phyloP scores from a whole-genome alignment of 768 basidiomycete species.

The Termitomyces titanicus region DNA sequence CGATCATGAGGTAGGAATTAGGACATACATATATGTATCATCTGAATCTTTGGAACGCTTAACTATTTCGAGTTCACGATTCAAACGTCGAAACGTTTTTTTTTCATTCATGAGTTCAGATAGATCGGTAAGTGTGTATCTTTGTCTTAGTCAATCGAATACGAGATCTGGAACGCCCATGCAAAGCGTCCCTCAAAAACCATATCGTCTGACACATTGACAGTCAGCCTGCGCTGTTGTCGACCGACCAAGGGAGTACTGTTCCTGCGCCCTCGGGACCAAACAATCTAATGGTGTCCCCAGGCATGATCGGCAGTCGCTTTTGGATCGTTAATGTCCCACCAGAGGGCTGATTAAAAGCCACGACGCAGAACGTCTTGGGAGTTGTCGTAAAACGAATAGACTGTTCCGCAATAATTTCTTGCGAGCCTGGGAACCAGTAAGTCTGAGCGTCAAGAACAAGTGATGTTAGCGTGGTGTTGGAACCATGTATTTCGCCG shows the following conservation, averaged over 20 bases:
- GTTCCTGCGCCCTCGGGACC: too few relatives aligned
- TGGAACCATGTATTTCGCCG: not conserved
- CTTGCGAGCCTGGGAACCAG: slow-evolving; percentile 45
- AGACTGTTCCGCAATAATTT: slow-evolving; percentile 23
- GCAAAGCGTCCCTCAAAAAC: too few relatives aligned
- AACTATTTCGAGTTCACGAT: not conserved
- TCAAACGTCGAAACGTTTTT: too few relatives aligned
- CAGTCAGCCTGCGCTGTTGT: too few relatives aligned
- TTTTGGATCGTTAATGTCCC: slow-evolving; percentile 37
- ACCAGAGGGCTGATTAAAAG: slow-evolving; percentile 32
- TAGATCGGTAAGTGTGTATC: too few relatives aligned
- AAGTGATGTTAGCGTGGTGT: not conserved
- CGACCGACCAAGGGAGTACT: too few relatives aligned
- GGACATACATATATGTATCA: not conserved
- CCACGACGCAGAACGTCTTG: slow-evolving; percentile 47
- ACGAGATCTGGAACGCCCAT: too few relatives aligned
- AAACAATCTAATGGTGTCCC: slow-evolving; percentile 37
- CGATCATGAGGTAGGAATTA: not conserved
- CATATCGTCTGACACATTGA: too few relatives aligned
- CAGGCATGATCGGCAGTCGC: slow-evolving; percentile 37
- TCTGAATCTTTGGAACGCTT: not conserved
- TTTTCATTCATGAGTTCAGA: too few relatives aligned
- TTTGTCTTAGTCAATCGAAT: too few relatives aligned
- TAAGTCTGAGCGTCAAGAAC: slow-evolving; percentile 30
- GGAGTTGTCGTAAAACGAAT: slow-evolving; percentile 47